Conservation (phyloP, 371 early-diverging fungal genomes). For the Apophysomyces ossiformis region DNA sequence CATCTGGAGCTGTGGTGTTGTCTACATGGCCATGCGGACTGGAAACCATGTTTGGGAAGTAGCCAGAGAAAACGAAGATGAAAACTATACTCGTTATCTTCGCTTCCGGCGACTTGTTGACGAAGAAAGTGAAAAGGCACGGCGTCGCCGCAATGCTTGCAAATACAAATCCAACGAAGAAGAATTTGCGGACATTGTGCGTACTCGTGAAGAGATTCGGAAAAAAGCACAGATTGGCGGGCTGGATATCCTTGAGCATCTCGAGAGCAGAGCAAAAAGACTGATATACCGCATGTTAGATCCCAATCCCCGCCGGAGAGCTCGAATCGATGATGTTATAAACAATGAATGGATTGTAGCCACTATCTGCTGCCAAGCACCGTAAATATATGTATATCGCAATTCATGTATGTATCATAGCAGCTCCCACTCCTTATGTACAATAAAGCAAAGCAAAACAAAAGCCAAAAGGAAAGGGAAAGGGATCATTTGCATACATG, state of each 20-base stretch:
- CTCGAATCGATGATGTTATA: conserved; percentile 18
- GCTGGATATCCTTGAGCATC: conserved; percentile 29
- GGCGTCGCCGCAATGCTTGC: conserved; percentile 34
- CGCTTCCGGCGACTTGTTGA: conserved; percentile 16
- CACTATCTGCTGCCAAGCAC: neutral
- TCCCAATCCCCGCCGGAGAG: conserved; percentile 74
- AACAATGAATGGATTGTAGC: neutral
- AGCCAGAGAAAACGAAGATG: conserved; percentile 34
- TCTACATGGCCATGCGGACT: conserved; percentile 42
- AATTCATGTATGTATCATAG: too few relatives aligned
- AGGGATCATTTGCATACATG: too few relatives aligned
- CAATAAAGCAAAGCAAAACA: too few relatives aligned
- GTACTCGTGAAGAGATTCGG: conserved; percentile 18
- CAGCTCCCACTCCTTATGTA: too few relatives aligned
- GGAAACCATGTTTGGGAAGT: conserved; percentile 41
- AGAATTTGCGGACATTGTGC: conserved; percentile 8
- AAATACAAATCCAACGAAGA: conserved; percentile 9
- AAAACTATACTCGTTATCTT: conserved; percentile 30
- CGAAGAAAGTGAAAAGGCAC: conserved; percentile 16
- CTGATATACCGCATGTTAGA: conserved; percentile 81
- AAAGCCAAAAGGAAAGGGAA: too few relatives aligned
- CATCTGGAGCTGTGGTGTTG: conserved; percentile 47
- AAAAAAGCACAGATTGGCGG: conserved; percentile 21
- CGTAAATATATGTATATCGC: neutral
- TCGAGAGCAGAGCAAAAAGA: conserved; percentile 19